These are phyloP conservation scores for Suhomyces choctaworum DNA, from an alignment of 1,139 yeast species.

Conservation along the genomic window DNA sequence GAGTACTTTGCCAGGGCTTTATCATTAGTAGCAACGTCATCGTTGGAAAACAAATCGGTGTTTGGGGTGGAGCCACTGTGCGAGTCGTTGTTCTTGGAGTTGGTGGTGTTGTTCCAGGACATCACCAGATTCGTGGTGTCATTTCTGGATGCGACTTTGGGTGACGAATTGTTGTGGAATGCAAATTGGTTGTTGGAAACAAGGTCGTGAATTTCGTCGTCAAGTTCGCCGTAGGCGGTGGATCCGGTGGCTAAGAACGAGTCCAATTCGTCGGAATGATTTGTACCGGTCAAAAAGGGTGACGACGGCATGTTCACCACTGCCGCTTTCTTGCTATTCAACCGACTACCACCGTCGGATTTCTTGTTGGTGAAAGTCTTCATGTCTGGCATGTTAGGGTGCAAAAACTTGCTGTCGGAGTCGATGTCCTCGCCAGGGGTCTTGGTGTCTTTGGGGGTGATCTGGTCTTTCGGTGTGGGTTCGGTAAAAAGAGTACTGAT, in stretches of 20 bases:
- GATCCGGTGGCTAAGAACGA: conserved; percentile 19
- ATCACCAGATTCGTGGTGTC: conserved; percentile 40
- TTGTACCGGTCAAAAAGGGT: conserved; percentile 28
- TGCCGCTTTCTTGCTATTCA: conserved; percentile 24
- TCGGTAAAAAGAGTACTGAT: conserved; percentile 41
- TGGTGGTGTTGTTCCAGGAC: conserved; percentile 26
- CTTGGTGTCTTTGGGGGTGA: conserved; percentile 45
- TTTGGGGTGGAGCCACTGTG: conserved; percentile 33
- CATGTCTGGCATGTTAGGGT: conserved; percentile 31
- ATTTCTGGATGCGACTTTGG: conserved; percentile 34
- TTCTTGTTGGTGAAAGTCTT: conserved; percentile 29
- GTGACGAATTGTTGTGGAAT: conserved; percentile 25
- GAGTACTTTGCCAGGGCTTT: conserved; percentile 6
- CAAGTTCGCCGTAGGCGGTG: conserved; percentile 15
- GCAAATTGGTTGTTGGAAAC: conserved; percentile 13
- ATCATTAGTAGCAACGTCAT: conserved; percentile 20
- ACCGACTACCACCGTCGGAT: conserved; percentile 18
- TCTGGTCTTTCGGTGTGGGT: conserved; percentile 47
- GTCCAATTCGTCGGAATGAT: conserved; percentile 20
- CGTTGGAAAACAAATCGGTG: conserved; percentile 36
- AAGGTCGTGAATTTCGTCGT: conserved; percentile 23
- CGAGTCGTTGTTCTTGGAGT: conserved; percentile 15
- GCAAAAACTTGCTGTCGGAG: conserved; percentile 16
- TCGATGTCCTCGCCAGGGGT: conserved; percentile 30
- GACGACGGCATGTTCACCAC: conserved; percentile 48